Conservation (phyloP, 2,329 filamentous ascomycete genomes). For the Fusarium vanettenii region DNA sequence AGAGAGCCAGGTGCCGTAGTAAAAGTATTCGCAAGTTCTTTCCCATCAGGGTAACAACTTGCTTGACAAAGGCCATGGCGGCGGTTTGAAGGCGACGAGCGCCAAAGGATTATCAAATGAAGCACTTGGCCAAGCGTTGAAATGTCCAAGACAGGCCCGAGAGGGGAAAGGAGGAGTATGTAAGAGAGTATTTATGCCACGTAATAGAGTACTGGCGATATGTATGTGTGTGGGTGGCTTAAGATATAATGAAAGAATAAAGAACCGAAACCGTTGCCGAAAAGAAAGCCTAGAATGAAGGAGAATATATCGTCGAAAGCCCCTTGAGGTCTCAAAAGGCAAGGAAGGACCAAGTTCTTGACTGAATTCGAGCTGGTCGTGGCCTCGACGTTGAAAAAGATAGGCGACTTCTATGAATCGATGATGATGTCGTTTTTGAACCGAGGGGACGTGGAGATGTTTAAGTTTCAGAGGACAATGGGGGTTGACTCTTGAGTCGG, state of each 20-base stretch:
- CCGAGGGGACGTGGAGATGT: neutral
- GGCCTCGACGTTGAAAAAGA: neutral
- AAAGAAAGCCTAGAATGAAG: neutral
- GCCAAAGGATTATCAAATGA: neutral
- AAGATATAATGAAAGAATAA: neutral
- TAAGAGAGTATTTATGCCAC: neutral
- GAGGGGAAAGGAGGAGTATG: neutral
- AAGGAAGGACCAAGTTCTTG: neutral
- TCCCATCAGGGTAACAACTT: conserved; percentile 69
- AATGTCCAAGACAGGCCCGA: neutral
- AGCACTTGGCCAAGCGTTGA: neutral
- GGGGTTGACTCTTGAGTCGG: neutral
- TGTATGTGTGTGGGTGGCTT: neutral
- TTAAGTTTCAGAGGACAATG: neutral
- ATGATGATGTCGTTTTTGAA: neutral
- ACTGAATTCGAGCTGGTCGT: neutral
- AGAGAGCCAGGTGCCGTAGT: conserved; percentile 63
- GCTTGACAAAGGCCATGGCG: conserved; percentile 65
- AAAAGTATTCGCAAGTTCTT: conserved; percentile 73
- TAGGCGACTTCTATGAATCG: neutral
- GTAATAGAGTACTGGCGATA: neutral
- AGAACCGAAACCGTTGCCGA: neutral
- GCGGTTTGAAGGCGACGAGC: conserved; percentile 16
- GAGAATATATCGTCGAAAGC: neutral
- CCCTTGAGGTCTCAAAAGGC: neutral